These are phyloP conservation scores for Termitomyces sp. DNA, from an alignment of 768 basidiomycete genomes.

Conservation along the genomic window DNA sequence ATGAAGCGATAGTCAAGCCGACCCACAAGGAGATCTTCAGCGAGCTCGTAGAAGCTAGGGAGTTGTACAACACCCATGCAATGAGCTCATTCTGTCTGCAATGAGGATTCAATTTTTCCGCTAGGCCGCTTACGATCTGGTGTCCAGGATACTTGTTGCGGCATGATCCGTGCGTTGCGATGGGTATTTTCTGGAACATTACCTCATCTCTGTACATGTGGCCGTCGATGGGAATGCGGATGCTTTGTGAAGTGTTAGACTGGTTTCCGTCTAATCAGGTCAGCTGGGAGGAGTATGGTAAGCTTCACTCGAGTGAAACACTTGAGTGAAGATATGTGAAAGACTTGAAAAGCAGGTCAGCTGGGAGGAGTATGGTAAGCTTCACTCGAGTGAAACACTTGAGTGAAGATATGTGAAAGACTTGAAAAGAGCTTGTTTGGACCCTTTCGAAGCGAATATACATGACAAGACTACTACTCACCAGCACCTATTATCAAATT, in stretches of 20 bases:
- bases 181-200: neutral
- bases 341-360: neutral
- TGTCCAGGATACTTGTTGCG: neutral
- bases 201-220: neutral
- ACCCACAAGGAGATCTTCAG: constrained; percentile 7
- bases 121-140: neutral
- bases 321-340: neutral
- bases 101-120: neutral
- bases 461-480: too few relatives aligned
- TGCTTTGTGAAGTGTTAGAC: neutral
- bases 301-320: neutral
- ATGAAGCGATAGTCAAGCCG: constrained; percentile 5
- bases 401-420: neutral
- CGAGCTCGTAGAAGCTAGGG: neutral
- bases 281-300: neutral
- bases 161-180: neutral
- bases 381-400: too few relatives aligned
- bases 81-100: neutral
- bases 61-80: neutral
- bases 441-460: too few relatives aligned
- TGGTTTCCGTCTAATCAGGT: neutral
- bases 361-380: neutral
- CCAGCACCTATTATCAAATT: too few relatives aligned
- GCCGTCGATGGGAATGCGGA: neutral
- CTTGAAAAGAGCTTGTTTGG: too few relatives aligned